A percentile compares a stretch with the other conserved stretches of the same genome.
Evolutionary conservation across 306 rosid species (phyloP).

Genomic region (Glycine latifolia): DNA sequence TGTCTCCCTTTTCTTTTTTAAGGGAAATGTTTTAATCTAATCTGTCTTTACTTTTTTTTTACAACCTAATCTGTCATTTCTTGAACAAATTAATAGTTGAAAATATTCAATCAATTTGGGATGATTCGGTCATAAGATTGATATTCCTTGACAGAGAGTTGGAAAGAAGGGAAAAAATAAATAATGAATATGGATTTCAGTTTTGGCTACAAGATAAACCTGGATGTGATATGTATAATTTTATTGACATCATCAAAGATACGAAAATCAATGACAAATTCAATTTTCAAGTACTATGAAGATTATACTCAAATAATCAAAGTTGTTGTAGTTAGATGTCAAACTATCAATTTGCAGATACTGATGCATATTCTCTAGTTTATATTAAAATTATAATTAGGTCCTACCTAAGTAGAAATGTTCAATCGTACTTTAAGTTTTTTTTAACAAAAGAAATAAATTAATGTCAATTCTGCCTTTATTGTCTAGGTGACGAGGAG

Average conservation of each 20-base stretch:
- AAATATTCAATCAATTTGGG: not conserved
- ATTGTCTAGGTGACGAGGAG: too few species aligned
- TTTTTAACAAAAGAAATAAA: slow-evolving; percentile 1
- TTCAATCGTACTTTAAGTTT: not conserved
- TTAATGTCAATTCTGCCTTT: not conserved
- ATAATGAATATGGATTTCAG: not conserved
- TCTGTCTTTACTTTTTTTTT: too few species aligned
- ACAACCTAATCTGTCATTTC: not conserved
- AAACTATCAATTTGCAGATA: slow-evolving; percentile 27
- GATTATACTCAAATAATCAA: not conserved
- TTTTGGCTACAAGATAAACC: slow-evolving; percentile 3
- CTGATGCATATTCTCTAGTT: slow-evolving; percentile 12
- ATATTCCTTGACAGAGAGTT: slow-evolving; percentile 35
- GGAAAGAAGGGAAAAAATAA: not conserved
- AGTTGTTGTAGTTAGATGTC: not conserved
- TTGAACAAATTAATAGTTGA: not conserved
- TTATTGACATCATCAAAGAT: slow-evolving; percentile 28
- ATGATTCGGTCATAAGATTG: slow-evolving; percentile 5
- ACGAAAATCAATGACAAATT: slow-evolving; percentile 16
- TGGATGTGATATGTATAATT: slow-evolving; percentile 19
- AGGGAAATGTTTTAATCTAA: not conserved
- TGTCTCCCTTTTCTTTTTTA: not conserved
- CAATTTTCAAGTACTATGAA: not conserved
- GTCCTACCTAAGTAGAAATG: not conserved
- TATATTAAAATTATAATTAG: slow-evolving; percentile 6